Percentiles rank a stretch among this genome's conserved stretches.
Conservation (phyloP, 305 asterid species). For the Stenogyne calaminthoides region DNA sequence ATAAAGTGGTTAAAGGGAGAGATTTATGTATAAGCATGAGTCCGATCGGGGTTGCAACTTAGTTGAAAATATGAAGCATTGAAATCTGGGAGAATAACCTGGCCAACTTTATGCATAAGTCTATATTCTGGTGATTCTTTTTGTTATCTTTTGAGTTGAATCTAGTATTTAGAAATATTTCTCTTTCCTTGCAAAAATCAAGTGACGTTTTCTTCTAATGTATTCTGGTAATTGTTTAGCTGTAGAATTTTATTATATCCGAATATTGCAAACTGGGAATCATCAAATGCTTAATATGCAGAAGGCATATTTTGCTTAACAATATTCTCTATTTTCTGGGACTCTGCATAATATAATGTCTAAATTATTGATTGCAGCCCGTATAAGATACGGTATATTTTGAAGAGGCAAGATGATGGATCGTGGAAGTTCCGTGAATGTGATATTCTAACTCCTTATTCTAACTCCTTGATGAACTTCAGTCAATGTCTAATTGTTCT, state of each 20-base stretch:
- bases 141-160: not conserved
- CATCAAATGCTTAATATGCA: not conserved
- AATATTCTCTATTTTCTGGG: not conserved
- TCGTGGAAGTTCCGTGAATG: slow-evolving; percentile 87
- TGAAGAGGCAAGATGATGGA: slow-evolving; percentile 81
- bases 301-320: not conserved
- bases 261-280: not conserved
- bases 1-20: no score
- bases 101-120: slow-evolving; percentile 13
- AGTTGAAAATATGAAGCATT: slow-evolving; percentile 19
- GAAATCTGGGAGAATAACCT: no score
- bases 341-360: slow-evolving; percentile 10
- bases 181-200: not conserved
- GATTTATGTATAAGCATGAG: not conserved
- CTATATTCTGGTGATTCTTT: not conserved
- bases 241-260: not conserved
- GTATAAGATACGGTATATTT: slow-evolving; percentile 69
- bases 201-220: not conserved
- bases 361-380: slow-evolving; percentile 65
- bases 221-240: slow-evolving; percentile 4
- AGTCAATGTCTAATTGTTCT: slow-evolving; percentile 26
- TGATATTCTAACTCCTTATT: slow-evolving; percentile 65
- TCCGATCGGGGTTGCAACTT: slow-evolving; percentile 8
- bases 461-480: slow-evolving; percentile 46
- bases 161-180: not conserved